Base-by-base conservation (phyloP, 2,329 filamentous ascomycete genomes). In the Phialophora expanda region DNA sequence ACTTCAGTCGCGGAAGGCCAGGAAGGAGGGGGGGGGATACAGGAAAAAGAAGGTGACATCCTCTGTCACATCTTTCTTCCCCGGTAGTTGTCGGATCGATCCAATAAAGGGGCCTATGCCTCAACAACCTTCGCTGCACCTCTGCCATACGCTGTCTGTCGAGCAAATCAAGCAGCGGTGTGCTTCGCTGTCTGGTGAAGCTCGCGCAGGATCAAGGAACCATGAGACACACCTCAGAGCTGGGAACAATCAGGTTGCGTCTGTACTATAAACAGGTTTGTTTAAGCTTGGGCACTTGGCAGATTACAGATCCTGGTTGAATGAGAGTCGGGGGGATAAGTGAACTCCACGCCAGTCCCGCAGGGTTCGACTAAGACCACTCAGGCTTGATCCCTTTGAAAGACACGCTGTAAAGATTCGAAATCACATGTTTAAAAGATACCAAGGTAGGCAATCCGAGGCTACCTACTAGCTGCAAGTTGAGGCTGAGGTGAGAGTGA, bases 1-100 rank as follows among this genome's bases (percentile, higher is more conserved):
- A 41, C n/a, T 53, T 24, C 28, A 55, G 8, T 32, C 59, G 55
- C 22, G 54, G 17, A 51, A 51, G 20, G n/a, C 17, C 32, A 34
- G n/a, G 28, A 38, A 20, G 12, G 30, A 58, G 20, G 61, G 54
- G 11, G 28, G 44, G 53, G 30, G 20, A 41, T 59, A 53, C 38
- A 11, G 61, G 11, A 38, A 28, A 62, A 22, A 54, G 41, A 7
- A 3, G 17, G 14, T 34, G 53, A 56, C 53, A 44, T 20, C 38
- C 17, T 44, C 30, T 44, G 17, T 44, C 38, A 20, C 38, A 44
- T 44, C 14, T n/a, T 20, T 44, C 14, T n/a, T 20, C 17, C 38
- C 1, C 38, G 38, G 1, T 44, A 1, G 17, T n/a, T 8, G 38
- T 44, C 17, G 38, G 14, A n/a, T 44, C 17, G n/a, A 8, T 7